Percentiles rank a stretch among this genome's conserved stretches.
These are phyloP conservation scores for Boletus subluridellus DNA, from an alignment of 1,284 basidiomycete species.

Conservation along the genomic window DNA sequence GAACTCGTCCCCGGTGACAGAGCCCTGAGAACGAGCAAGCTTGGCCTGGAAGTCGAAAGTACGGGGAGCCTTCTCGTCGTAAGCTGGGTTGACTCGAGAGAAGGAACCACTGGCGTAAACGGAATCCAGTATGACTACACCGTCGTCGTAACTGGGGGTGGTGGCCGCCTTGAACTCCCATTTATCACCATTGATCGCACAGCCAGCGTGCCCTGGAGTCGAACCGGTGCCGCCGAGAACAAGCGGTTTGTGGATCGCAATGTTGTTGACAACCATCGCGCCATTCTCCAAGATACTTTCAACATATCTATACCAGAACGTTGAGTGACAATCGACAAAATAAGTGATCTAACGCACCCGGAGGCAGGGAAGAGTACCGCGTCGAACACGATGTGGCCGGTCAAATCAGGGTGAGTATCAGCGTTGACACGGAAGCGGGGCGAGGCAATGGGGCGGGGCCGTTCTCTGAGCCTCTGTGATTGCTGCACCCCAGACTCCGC, in stretches of 20 bases:
- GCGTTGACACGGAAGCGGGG: conserved; percentile 27
- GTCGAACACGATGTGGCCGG: conserved; percentile 31
- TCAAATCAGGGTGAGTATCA: conserved; percentile 28
- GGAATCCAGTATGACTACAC: conserved; percentile 27
- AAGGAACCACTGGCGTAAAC: conserved; percentile 30
- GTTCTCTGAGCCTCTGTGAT: conserved; percentile 23
- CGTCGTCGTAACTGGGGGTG: conserved; percentile 22
- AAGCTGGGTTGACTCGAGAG: conserved; percentile 27
- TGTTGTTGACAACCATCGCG: conserved; percentile 28
- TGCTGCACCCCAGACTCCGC: conserved; percentile 19
- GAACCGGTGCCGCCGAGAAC: conserved; percentile 20
- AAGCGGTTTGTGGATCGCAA: conserved; percentile 29
- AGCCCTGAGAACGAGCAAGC: conserved; percentile 20
- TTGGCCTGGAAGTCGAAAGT: conserved; percentile 24
- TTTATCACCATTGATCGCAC: conserved; percentile 24
- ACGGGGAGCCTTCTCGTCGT: conserved; percentile 19
- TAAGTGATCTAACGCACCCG: conserved; percentile 15
- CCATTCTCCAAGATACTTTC: conserved; percentile 34
- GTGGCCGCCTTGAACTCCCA: conserved; percentile 32
- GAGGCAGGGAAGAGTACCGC: conserved; percentile 30
- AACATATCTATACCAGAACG: conserved; percentile 18
- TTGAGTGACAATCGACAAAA: background rate
- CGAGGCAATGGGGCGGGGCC: conserved; percentile 24
- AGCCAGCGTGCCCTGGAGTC: conserved; percentile 25
- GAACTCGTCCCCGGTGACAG: conserved; percentile 25